phyloP scores from a whole-genome alignment of 2,329 filamentous ascomycete genomes.

The Furcasterigmium furcatum region DNA sequence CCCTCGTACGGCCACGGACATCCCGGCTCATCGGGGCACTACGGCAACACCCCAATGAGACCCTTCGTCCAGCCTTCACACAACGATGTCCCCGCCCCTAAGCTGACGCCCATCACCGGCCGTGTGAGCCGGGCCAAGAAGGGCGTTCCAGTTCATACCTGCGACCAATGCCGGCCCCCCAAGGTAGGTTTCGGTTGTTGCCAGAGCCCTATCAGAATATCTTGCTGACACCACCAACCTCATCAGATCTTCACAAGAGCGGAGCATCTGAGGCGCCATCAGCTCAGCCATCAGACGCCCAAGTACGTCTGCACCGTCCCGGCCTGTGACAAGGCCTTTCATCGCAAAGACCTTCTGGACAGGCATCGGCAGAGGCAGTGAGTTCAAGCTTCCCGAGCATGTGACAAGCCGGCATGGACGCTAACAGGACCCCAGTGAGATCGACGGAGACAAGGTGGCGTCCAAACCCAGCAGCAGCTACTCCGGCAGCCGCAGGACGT shows the following conservation, averaged over 20 bases:
- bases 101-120: conserved; percentile 53
- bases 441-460: conserved; percentile 11
- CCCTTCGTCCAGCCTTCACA: conserved; percentile 31
- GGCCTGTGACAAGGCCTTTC: conserved; percentile 55
- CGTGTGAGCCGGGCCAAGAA: conserved; percentile 58
- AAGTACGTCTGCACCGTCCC: conserved; percentile 46
- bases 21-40: conserved; percentile 16
- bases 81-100: conserved; percentile 37
- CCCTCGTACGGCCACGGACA: conserved; percentile 20
- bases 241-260: conserved; percentile 64
- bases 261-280: conserved; percentile 60
- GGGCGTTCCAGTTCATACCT: conserved; percentile 54
- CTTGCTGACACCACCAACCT: no score
- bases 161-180: conserved; percentile 46
- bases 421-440: conserved; percentile 8
- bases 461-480: conserved; percentile 4
- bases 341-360: conserved; percentile 56
- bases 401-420: not conserved
- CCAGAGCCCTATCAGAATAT: no score
- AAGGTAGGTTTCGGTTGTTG: conserved; percentile 38
- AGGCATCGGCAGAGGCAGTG: conserved; percentile 53
- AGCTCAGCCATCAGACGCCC: conserved; percentile 56
- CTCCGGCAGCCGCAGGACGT: conserved; percentile 9
- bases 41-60: conserved; percentile 29
- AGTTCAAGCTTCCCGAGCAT: conserved; percentile 11